phyloP scores from a whole-genome alignment of 306 rosid species.

The barrel medic (Medicago truncatula) region MtrunA17r5.0-ANR NC_053044.1:38485001-38485500 shows the following conservation, averaged over 20 bases:
- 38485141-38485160: conserved; percentile 14
- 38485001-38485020: not conserved
- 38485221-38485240: conserved; percentile 11
- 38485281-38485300: conserved; percentile 67
- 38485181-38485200: not conserved
- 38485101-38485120: not conserved
- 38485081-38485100: conserved; percentile 6
- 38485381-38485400: conserved; percentile 21
- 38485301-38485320: conserved; percentile 84
- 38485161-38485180: conserved; percentile 22
- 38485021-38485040: not conserved
- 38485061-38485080: conserved; percentile 30
- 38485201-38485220: conserved; percentile 25
- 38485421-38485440: conserved; percentile 9
- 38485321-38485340: conserved; percentile 78
- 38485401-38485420: conserved; percentile 1
- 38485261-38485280: conserved; percentile 44
- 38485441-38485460: conserved; percentile 3
- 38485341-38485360: conserved; percentile 70
- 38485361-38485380: conserved; percentile 68
- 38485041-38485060: conserved; percentile 28
- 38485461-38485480: not conserved
- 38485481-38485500: not conserved
- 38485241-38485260: conserved; percentile 37
- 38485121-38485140: conserved; percentile 26